Evolutionary conservation across 805 yeast genomes (phyloP).

Genomic region (Saccharomycopsis oosterbeekiorum): DNA sequence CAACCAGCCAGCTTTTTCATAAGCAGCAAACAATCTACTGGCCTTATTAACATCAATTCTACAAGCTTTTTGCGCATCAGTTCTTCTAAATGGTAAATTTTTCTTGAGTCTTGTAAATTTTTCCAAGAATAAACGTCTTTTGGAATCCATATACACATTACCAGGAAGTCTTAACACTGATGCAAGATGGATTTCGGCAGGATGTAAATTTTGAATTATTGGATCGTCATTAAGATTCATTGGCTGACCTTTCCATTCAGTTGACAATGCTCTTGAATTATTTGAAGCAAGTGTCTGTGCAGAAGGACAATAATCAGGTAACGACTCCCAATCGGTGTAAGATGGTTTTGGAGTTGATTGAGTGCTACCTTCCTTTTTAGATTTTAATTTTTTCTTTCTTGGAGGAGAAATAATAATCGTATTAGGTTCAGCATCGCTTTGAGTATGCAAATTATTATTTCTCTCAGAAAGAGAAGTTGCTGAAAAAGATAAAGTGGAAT

Average conservation of each 20-base stretch:
- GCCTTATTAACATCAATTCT: conserved; percentile 96
- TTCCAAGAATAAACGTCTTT: conserved; percentile 79
- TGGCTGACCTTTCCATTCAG: conserved; percentile 98
- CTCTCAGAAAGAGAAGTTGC: background rate
- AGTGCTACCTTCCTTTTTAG: conserved; percentile 13
- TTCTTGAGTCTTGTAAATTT: conserved; percentile 66
- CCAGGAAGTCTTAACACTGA: conserved; percentile 84
- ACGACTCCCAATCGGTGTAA: conserved; percentile 47
- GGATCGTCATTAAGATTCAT: conserved; percentile 84
- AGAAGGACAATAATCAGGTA: conserved; percentile 82
- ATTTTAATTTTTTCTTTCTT: conserved; percentile 20
- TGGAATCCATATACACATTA: conserved; percentile 69
- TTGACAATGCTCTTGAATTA: conserved; percentile 61
- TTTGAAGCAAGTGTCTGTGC: conserved; percentile 46
- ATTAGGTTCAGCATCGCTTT: background rate
- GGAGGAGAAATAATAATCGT: conserved; percentile 13
- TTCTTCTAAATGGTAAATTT: conserved; percentile 80
- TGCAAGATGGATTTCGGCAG: conserved; percentile 82
- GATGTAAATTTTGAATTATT: conserved; percentile 62
- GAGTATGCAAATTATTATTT: background rate
- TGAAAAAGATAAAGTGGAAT: background rate
- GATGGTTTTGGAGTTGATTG: conserved; percentile 21
- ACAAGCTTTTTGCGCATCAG: conserved; percentile 97
- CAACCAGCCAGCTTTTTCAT: conserved; percentile 87
- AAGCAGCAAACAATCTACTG: conserved; percentile 80